Base-by-base conservation (phyloP, 768 basidiomycete genomes). In the Suillus weaverae region DNA sequence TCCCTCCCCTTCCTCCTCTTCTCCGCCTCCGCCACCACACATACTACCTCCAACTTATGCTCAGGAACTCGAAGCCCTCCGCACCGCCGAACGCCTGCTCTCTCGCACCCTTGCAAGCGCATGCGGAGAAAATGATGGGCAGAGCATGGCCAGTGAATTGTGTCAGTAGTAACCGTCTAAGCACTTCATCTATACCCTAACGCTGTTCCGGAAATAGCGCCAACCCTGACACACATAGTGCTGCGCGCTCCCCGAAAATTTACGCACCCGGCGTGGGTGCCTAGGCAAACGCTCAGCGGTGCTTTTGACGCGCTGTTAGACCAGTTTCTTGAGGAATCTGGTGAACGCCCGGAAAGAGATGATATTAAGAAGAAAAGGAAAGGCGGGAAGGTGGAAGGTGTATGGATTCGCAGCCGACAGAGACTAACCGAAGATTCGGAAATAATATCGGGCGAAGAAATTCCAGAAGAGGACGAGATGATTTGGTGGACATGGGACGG, bases 401-500 rank as follows among this genome's bases (percentile, higher is more conserved):
- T 82, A n/a, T 79, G 81, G 75, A 72, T 83, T 33, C 71, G 69
- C 16, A 77, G 76, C 68, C 72, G 51, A 61, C 65, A 33, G 55
- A 22, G 44, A 26, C 30, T 22, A 36, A 60, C 64, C 11, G 66
- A 64, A 43, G 62, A 61, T 4, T 61, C 41, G 7, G 62, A 1
- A 36, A 65, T 20, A 60, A 48, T 46, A 56, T 36, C 53, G 3
- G 70, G 69, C 3, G 66, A 68, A 41, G 68, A 69, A 26, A 61
- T 70, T 62, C 68, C 65, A 11, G 84, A 83, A 66, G 80, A 78
- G 4, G 80, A 82, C 36, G 84, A 84, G 66, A 69, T 79, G 72
- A 83, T 85, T 60, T 85, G 83, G 83, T 84, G 83, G 83, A 74
- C 71, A 46, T 84, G 83, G 83, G 74, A 84, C 44, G 83, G 83